Evolutionary conservation across 352 stramenopile species (phyloP).

Genomic region (Pythium brassicae): DNA sequence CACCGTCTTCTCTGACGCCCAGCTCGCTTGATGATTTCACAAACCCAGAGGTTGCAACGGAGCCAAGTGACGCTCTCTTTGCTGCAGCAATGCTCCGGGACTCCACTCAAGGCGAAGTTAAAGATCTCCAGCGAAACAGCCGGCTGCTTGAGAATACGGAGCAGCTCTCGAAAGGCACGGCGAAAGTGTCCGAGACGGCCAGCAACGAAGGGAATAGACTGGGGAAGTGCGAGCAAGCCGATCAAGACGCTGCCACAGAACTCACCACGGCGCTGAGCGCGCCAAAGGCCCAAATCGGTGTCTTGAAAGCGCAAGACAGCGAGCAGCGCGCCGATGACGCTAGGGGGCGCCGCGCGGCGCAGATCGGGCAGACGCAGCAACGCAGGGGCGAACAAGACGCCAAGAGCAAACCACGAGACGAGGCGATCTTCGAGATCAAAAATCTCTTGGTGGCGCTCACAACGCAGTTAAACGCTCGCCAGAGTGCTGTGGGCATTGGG

Average conservation of each 20-base stretch:
- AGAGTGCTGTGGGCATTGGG: neutral
- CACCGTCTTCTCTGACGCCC: slow-evolving; percentile 11
- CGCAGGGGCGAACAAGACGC: neutral
- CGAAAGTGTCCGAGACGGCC: slow-evolving; percentile 7
- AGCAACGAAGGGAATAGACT: slow-evolving; percentile 4
- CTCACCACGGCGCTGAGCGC: slow-evolving; percentile 6
- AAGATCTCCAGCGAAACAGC: slow-evolving; percentile 14
- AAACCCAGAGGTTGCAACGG: slow-evolving; percentile 10
- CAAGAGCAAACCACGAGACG: slow-evolving; percentile 20
- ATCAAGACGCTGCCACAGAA: slow-evolving; percentile 11
- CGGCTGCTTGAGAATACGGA: slow-evolving; percentile 48
- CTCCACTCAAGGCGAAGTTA: neutral
- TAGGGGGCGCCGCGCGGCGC: neutral
- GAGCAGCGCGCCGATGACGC: slow-evolving; percentile 1
- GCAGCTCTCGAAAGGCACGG: slow-evolving; percentile 17
- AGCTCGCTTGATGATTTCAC: slow-evolving; percentile 5
- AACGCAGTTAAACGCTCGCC: slow-evolving; percentile 17
- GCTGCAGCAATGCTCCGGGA: too few relatives aligned
- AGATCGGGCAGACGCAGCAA: neutral
- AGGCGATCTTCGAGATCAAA: slow-evolving; percentile 58
- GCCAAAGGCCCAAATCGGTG: slow-evolving; percentile 21
- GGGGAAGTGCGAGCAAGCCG: slow-evolving; percentile 12
- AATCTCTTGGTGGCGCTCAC: slow-evolving; percentile 36
- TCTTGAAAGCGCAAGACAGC: neutral
- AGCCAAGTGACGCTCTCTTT: slow-evolving; percentile 1